These are phyloP conservation scores for Blastobotrys robertii DNA, from an alignment of 805 yeast species.

Conservation along the genomic window DNA sequence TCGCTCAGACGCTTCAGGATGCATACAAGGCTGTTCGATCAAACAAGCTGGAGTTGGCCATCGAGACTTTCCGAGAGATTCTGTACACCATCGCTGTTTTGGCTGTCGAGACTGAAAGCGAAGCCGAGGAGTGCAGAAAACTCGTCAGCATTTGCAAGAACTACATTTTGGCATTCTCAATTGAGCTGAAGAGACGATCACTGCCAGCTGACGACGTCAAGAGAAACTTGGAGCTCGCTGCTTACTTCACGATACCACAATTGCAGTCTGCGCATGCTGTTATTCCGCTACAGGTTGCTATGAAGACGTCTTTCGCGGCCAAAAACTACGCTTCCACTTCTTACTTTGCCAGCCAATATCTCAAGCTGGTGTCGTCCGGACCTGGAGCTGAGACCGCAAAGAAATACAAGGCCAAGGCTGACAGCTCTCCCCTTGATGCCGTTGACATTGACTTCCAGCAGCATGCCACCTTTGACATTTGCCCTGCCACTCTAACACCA, in stretches of 20 bases:
- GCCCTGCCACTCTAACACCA: slow-evolving; percentile 82
- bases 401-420: slow-evolving; percentile 73
- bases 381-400: slow-evolving; percentile 63
- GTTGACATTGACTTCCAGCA: slow-evolving; percentile 89
- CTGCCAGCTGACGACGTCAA: slow-evolving; percentile 58
- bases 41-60: slow-evolving; percentile 75
- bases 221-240: slow-evolving; percentile 89
- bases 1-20: slow-evolving; percentile 51
- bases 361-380: slow-evolving; percentile 60
- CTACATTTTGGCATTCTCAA: slow-evolving; percentile 84
- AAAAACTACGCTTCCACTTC: slow-evolving; percentile 86
- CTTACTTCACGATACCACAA: slow-evolving; percentile 83
- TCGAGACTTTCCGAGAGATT: slow-evolving; percentile 65
- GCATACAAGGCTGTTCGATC: slow-evolving; percentile 80
- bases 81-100: slow-evolving; percentile 65
- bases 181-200: slow-evolving; percentile 81
- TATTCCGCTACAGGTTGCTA: slow-evolving; percentile 88
- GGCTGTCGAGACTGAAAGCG: slow-evolving; percentile 63
- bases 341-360: slow-evolving; percentile 76
- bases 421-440: slow-evolving; percentile 72
- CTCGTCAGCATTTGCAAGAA: slow-evolving; percentile 70
- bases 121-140: slow-evolving; percentile 65
- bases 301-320: slow-evolving; percentile 82
- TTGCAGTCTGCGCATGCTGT: slow-evolving; percentile 75
- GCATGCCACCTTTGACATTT: slow-evolving; percentile 80